Percentiles rank a stretch among this genome's conserved stretches.
Conservation (phyloP, 1,139 yeast genomes). For the Entelexis sorbosivorans region DNA sequence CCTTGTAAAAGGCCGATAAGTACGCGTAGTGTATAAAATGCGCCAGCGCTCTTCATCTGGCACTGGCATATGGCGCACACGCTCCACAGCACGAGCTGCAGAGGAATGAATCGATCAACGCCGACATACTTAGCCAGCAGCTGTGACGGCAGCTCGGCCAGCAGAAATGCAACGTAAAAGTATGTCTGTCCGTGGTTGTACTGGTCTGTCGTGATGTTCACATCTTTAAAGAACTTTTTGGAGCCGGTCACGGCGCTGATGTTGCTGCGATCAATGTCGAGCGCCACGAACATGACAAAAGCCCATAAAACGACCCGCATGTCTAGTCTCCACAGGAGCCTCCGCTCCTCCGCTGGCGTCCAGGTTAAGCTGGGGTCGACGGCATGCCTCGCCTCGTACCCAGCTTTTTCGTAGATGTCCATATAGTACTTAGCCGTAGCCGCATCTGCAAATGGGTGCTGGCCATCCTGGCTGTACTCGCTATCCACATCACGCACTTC, state of each 20-base stretch:
- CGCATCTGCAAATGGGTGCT: too few relatives aligned
- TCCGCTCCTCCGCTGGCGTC: slow-evolving; percentile 38
- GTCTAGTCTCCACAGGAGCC: slow-evolving; percentile 37
- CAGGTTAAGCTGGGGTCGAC: slow-evolving; percentile 40
- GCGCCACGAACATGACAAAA: slow-evolving; percentile 41
- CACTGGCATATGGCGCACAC: slow-evolving; percentile 42
- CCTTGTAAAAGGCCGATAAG: slow-evolving; percentile 44
- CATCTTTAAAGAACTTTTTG: slow-evolving; percentile 41
- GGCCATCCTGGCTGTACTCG: too few relatives aligned
- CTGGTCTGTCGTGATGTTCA: slow-evolving; percentile 38
- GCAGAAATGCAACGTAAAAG: slow-evolving; percentile 37
- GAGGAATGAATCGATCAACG: slow-evolving; percentile 45
- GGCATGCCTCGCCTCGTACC: slow-evolving; percentile 37
- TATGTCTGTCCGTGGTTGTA: slow-evolving; percentile 43
- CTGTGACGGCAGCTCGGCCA: slow-evolving; percentile 49
- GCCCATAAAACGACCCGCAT: slow-evolving; percentile 40
- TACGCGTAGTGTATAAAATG: slow-evolving; percentile 38
- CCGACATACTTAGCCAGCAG: slow-evolving; percentile 43
- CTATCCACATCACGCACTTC: too few relatives aligned
- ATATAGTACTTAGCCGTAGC: slow-evolving; percentile 29
- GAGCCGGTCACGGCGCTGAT: slow-evolving; percentile 42
- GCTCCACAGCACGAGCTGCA: slow-evolving; percentile 43
- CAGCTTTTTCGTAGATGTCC: slow-evolving; percentile 30
- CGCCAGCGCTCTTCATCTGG: slow-evolving; percentile 30
- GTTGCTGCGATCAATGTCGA: slow-evolving; percentile 44